Conservation (phyloP, 805 yeast genomes). For the Sugiyamaella marilandica region DNA sequence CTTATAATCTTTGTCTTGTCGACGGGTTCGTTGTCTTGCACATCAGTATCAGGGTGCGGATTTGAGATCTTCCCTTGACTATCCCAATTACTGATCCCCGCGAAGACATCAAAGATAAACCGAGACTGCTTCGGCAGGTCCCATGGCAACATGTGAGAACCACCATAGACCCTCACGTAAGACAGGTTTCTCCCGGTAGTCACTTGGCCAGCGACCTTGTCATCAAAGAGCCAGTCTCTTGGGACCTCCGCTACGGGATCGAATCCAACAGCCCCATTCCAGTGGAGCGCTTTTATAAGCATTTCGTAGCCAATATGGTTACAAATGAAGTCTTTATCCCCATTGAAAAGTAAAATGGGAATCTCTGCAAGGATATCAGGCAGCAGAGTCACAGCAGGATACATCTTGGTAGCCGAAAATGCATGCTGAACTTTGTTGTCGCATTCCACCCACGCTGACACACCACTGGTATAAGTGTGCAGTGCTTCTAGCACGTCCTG, state of each 20-base stretch:
- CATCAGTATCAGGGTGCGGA: slow-evolving; percentile 7
- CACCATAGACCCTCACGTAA: slow-evolving; percentile 62
- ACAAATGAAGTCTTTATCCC: slow-evolving; percentile 86
- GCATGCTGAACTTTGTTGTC: slow-evolving; percentile 48
- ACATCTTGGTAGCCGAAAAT: slow-evolving; percentile 49
- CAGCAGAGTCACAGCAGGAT: slow-evolving; percentile 61
- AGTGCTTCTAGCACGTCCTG: slow-evolving; percentile 45
- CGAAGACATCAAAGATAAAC: slow-evolving; percentile 55
- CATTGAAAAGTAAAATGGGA: slow-evolving; percentile 73
- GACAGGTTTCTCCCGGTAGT: slow-evolving; percentile 68
- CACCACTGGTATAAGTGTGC: slow-evolving; percentile 40
- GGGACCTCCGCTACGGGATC: slow-evolving; percentile 25
- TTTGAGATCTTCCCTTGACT: slow-evolving; percentile 6
- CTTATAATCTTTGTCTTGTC: slow-evolving; percentile 23
- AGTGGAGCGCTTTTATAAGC: slow-evolving; percentile 54
- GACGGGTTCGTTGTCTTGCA: slow-evolving; percentile 12
- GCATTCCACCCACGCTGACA: slow-evolving; percentile 73
- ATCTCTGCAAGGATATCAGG: slow-evolving; percentile 55
- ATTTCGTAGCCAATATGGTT: slow-evolving; percentile 71
- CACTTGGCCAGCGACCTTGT: slow-evolving; percentile 39
- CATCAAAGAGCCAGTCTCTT: slow-evolving; percentile 45
- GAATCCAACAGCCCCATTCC: slow-evolving; percentile 50
- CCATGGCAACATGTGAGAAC: slow-evolving; percentile 93
- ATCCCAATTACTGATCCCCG: slow-evolving; percentile 24
- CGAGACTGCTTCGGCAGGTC: slow-evolving; percentile 68